A percentile compares a stretch with the other conserved stretches of the same genome.
Conservation (phyloP, 1,139 yeast species). For the Torulaspora globosa region DNA sequence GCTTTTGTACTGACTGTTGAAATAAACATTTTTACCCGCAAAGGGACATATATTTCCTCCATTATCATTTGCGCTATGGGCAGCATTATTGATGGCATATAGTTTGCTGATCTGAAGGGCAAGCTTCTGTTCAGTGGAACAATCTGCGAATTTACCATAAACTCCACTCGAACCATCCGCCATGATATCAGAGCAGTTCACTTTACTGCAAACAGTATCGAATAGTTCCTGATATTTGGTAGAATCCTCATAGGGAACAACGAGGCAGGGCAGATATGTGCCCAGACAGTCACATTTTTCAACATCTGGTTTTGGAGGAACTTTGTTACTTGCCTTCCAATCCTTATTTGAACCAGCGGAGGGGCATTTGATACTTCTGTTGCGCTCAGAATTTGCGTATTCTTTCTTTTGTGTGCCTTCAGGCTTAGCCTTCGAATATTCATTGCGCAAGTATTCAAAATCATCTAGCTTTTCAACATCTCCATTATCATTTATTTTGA, state of each 20-base stretch:
- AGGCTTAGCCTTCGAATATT: conserved; percentile 40
- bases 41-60: conserved; percentile 24
- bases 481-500: conserved; percentile 47
- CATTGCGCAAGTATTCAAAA: conserved; percentile 37
- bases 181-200: conserved; percentile 50
- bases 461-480: conserved; percentile 47
- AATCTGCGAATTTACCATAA: conserved; percentile 59
- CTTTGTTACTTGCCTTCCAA: conserved; percentile 45
- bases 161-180: conserved; percentile 48
- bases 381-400: conserved; percentile 13
- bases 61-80: conserved; percentile 8
- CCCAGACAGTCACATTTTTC: conserved; percentile 56
- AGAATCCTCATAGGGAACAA: conserved; percentile 39
- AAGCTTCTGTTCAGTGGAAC: conserved; percentile 48
- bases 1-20: conserved; percentile 18
- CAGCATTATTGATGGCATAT: conserved; percentile 38
- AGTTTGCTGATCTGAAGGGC: conserved; percentile 52
- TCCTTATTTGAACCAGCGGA: conserved; percentile 15
- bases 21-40: conserved; percentile 20
- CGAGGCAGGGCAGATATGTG: conserved; percentile 48
- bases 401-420: conserved; percentile 30
- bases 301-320: conserved; percentile 55
- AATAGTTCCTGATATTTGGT: conserved; percentile 40
- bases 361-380: conserved; percentile 32
- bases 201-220: conserved; percentile 46